Evolutionary conservation across 2,329 filamentous ascomycete genomes (phyloP).

Genomic region (Colletotrichum neosansevieriae): DNA sequence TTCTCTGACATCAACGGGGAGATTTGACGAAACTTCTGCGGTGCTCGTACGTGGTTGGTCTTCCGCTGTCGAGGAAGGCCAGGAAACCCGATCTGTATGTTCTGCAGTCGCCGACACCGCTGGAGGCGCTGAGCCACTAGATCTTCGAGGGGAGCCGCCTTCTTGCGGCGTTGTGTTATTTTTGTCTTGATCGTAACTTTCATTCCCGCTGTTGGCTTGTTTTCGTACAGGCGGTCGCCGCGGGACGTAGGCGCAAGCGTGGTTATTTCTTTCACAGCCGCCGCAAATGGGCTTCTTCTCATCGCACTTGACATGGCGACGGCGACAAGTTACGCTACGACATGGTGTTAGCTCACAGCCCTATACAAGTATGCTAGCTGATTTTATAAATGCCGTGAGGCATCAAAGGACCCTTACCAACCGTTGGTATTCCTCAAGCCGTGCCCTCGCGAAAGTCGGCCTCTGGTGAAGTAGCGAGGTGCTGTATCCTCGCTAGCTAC

Average conservation of each 20-base stretch:
- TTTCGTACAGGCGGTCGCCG: conserved; percentile 17
- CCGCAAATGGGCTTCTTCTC: conserved; percentile 44
- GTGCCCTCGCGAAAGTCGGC: conserved; percentile 29
- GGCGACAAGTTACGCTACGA: conserved; percentile 31
- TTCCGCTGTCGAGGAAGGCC: not conserved
- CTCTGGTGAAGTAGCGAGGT: conserved; percentile 28
- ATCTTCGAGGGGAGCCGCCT: not conserved
- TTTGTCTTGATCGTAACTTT: not conserved
- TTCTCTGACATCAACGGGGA: not conserved
- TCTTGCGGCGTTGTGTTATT: not conserved
- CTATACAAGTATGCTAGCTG: too few species aligned
- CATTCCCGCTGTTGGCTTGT: not conserved
- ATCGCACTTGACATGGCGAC: conserved; percentile 45
- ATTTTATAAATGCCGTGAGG: not conserved
- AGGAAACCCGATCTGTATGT: not conserved
- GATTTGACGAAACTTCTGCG: not conserved
- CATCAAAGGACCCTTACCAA: conserved; percentile 12
- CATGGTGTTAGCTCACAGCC: not conserved
- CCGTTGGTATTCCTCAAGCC: conserved; percentile 38
- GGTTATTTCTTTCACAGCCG: conserved; percentile 29
- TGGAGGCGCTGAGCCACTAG: not conserved
- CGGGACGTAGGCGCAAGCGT: conserved; percentile 10
- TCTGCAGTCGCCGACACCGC: not conserved
- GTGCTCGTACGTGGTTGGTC: not conserved
- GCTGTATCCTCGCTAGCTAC: conserved; percentile 13